Evolutionary conservation across 208 protist species (phyloP), one percentile per base, ranked within the genome.

Genomic region (Wallacemonas sp.): DNA sequence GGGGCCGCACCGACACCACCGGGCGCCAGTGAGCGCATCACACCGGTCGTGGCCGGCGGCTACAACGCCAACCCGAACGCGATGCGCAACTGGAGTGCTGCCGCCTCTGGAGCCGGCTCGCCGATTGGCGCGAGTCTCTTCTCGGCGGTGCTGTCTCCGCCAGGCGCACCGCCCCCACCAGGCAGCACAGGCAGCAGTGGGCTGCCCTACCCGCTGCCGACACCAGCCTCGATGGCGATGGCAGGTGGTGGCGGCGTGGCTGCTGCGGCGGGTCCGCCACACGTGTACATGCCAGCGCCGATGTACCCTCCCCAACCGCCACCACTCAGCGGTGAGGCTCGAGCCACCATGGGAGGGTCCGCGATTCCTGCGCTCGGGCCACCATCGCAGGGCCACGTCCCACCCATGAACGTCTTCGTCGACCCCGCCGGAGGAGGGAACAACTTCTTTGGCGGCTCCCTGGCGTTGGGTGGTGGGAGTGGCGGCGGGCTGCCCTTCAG

Each of bases 271-370:
- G 29, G n/a, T 8, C 12, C 52, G n/a, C 52, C 52, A 9, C 52
- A 58, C 17, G 52, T 58, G 11, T 58, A 27, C 52, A 58, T 58
- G 6, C 52, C 52, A 0, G 52, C 23, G 0, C 52, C 52, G 5
- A 19, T 58, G 12, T 58, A 58, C 52, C 52, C 6, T 58, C 52
- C 9, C 9, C 36, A n/a, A n/a, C n/a, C n/a, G n/a, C n/a, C n/a
- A n/a, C n/a, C n/a, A n/a, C n/a, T n/a, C n/a, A n/a, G n/a, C n/a
- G n/a, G n/a, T n/a, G n/a, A n/a, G n/a, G n/a, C n/a, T n/a, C n/a
- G n/a, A n/a, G n/a, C n/a, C n/a, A n/a, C n/a, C n/a, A n/a, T n/a
- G n/a, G n/a, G n/a, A n/a, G n/a, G n/a, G n/a, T n/a, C n/a, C n/a
- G n/a, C n/a, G n/a, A n/a, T n/a, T n/a, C n/a, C n/a, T n/a, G n/a